Evolutionary conservation across 345 rosid genomes (phyloP).

Genomic region (Hibiscus tridactylites): DNA sequence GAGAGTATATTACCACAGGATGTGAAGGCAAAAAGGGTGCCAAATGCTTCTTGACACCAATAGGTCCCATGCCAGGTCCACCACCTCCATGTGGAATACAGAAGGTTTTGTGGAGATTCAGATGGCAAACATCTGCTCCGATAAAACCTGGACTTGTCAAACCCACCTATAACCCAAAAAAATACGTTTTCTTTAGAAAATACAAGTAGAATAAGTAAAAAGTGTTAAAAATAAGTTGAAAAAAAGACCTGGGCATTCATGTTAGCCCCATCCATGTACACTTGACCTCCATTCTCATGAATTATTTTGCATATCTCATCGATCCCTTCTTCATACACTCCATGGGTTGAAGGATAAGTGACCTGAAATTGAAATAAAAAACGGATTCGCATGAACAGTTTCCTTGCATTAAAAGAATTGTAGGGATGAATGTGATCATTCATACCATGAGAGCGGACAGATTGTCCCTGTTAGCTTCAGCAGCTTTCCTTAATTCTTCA

Average conservation of each 20-base stretch:
- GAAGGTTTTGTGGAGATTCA: conserved; percentile 96
- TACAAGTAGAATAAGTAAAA: not conserved
- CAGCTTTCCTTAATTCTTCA: conserved; percentile 81
- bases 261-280: conserved; percentile 99
- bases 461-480: conserved; percentile 79
- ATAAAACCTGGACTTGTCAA: conserved; percentile 95
- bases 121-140: conserved; percentile 99
- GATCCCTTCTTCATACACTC: conserved; percentile 94
- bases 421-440: not conserved
- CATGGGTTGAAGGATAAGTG: conserved; percentile 96
- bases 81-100: conserved; percentile 99
- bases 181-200: not conserved
- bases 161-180: conserved; percentile 54
- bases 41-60: conserved; percentile 94
- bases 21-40: conserved; percentile 97
- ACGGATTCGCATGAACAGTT: not conserved
- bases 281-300: conserved; percentile 96
- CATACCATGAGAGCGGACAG: conserved; percentile 85
- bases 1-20: conserved; percentile 65
- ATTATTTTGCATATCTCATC: conserved; percentile 91
- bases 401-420: not conserved
- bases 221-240: not conserved
- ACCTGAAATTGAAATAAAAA: conserved; percentile 36
- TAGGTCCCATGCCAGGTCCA: conserved; percentile 99
- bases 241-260: conserved; percentile 94